Evolutionary conservation across 331 rosid genomes (phyloP), one percentile per base, ranked within the genome.

Genomic region (Spiraea crenata): DNA sequence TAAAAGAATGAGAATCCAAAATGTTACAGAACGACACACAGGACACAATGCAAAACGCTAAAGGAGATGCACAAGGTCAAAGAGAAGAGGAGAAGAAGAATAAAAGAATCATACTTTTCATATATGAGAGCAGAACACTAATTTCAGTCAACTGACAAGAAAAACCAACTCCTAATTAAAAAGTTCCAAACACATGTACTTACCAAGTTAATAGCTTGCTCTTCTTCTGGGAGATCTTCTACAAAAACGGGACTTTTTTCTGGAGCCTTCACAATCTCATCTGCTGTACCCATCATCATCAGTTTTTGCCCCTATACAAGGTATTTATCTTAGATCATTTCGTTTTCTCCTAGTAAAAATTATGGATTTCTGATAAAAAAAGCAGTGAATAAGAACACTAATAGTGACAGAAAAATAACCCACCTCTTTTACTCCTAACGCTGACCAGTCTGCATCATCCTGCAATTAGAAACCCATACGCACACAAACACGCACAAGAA

Each of bases 251-350:
- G 74, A 60, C 93, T 92, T 84, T 95, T 91, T 76, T 95, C 99
- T 10, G 98, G 99, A 74, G 96, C 82, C 84, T 88, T 91, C 38
- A 95, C 77, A 71, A 89, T 83, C 85, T 95, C 99, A 78, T 91
- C 99, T 40, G 96, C 96, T 1, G 99, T 89, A 57, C 99, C 99
- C 98, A 95, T 88, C 99, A 95, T 95, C 99, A 95, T 95, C 79
- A 95, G 76, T 79, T 85, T 95, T 82, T 95, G 99, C 74, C 99
- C 99, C 99, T 95, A 76, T 48, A 75, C 51, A 80, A 77, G 64
- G 47, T 19, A 79, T 64, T 69, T 50, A 77, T 48, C 45, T 50
- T 57, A 66, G 52, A 72, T 71, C 47, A 73, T 42, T 34, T 58
- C 76, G 65, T 39, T 14, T 54, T 41, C 73, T 45, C 19, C n/a